Evolutionary conservation across 768 basidiomycete species (phyloP).

Genomic region (Rhodotorula taiwanensis): DNA sequence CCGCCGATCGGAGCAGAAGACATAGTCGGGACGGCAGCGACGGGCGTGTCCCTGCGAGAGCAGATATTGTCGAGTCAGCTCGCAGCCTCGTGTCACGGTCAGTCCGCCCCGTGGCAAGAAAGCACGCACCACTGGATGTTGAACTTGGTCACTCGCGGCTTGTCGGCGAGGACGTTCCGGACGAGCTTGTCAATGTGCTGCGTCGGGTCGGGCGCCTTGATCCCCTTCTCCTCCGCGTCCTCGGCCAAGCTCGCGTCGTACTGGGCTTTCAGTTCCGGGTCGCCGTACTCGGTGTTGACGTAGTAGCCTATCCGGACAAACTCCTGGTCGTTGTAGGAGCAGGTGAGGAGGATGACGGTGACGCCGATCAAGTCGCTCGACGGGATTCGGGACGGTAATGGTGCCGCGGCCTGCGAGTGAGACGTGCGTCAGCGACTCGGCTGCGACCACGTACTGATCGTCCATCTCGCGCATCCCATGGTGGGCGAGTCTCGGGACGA

Average conservation of each 20-base stretch:
- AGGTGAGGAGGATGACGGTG: slow-evolving; percentile 92
- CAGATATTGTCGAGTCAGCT: neutral
- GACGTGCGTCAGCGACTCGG: neutral
- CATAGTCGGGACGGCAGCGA: neutral
- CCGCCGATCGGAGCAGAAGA: neutral
- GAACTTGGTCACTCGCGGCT: slow-evolving; percentile 81
- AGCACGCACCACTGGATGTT: slow-evolving; percentile 44
- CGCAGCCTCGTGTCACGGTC: too few species aligned
- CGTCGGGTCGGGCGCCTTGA: slow-evolving; percentile 51
- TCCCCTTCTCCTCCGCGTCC: slow-evolving; percentile 48
- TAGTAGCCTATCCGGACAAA: slow-evolving; percentile 99
- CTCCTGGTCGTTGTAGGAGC: slow-evolving; percentile 91
- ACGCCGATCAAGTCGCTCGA: slow-evolving; percentile 87
- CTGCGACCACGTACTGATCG: neutral
- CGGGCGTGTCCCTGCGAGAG: slow-evolving; percentile 3
- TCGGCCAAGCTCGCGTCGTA: slow-evolving; percentile 30
- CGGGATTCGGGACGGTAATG: slow-evolving; percentile 76
- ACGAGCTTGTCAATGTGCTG: slow-evolving; percentile 60
- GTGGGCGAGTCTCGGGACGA: neutral
- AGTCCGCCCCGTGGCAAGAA: too few species aligned
- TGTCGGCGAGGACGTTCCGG: slow-evolving; percentile 74
- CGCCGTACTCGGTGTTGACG: slow-evolving; percentile 97
- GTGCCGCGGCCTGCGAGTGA: slow-evolving; percentile 56
- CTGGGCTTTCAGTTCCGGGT: slow-evolving; percentile 79
- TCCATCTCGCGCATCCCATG: too few species aligned